phyloP scores from a whole-genome alignment of 1,139 yeast genomes.

The Yamadazyma pseudoaaseri region DNA sequence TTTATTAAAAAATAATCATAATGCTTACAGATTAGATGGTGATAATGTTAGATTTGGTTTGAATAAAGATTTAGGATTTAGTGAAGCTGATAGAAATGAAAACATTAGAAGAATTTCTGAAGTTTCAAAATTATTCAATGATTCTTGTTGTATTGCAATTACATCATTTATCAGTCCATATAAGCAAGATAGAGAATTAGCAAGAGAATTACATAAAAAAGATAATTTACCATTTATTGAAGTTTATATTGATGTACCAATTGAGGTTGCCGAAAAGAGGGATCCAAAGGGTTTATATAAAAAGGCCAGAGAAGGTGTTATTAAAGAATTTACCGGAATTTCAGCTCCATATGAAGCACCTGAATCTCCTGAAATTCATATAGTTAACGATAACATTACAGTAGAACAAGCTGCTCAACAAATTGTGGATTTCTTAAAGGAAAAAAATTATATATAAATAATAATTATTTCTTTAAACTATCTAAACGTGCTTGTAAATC shows the following conservation, averaged over 20 bases:
- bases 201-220: constrained; percentile 78
- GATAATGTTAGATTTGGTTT: constrained; percentile 92
- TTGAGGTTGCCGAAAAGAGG: constrained; percentile 91
- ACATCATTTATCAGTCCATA: constrained; percentile 94
- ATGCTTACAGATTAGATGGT: constrained; percentile 89
- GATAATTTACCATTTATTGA: constrained; percentile 81
- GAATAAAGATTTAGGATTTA: constrained; percentile 90
- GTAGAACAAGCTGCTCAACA: constrained; percentile 79
- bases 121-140: constrained; percentile 88
- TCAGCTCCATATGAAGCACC: constrained; percentile 97
- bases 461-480: constrained; percentile 60
- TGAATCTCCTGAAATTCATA: constrained; percentile 74
- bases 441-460: constrained; percentile 45
- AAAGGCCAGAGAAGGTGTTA: constrained; percentile 93
- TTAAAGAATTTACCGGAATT: constrained; percentile 93
- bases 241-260: constrained; percentile 88
- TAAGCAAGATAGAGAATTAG: constrained; percentile 76
- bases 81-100: constrained; percentile 89
- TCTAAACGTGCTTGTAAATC: constrained; percentile 88
- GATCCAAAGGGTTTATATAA: constrained; percentile 96
- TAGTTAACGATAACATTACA: constrained; percentile 62
- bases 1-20: constrained; percentile 62
- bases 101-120: constrained; percentile 93
- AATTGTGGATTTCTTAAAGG: constrained; percentile 66
- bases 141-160: constrained; percentile 78